These are phyloP conservation scores for Scenedesmus sp. DNA, from an alignment of 163 green algal species.

Conservation along the genomic window DNA sequence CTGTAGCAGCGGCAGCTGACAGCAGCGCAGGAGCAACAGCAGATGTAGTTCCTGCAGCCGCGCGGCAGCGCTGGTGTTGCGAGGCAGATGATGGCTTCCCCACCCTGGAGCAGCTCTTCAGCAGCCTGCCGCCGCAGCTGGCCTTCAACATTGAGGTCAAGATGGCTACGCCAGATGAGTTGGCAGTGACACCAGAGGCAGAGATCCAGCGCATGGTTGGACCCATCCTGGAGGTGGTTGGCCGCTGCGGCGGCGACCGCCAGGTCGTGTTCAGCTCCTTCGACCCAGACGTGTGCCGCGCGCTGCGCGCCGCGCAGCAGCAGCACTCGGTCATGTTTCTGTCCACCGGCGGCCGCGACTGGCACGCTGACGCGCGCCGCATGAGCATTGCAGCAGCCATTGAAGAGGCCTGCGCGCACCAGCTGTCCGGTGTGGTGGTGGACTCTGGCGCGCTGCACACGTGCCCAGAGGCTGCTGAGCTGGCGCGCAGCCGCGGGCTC, in stretches of 20 bases:
- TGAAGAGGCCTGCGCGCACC: slow-evolving; percentile 58
- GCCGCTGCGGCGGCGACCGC: slow-evolving; percentile 41
- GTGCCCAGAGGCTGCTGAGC: slow-evolving; percentile 52
- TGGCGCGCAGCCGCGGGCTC: slow-evolving; percentile 53
- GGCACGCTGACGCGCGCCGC: slow-evolving; percentile 76
- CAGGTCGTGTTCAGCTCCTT: slow-evolving; percentile 84
- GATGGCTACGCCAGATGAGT: slow-evolving; percentile 75
- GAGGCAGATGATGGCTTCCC: slow-evolving; percentile 76
- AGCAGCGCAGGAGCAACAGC: not conserved
- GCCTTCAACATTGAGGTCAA: slow-evolving; percentile 92
- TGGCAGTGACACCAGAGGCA: slow-evolving; percentile 63
- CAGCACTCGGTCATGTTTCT: slow-evolving; percentile 80
- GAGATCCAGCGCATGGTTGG: slow-evolving; percentile 79
- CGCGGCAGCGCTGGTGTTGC: slow-evolving; percentile 55
- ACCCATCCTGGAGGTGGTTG: slow-evolving; percentile 71
- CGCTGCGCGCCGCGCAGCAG: slow-evolving; percentile 60
- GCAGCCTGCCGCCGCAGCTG: slow-evolving; percentile 63
- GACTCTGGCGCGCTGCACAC: slow-evolving; percentile 32
- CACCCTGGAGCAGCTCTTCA: slow-evolving; percentile 79
- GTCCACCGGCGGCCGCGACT: slow-evolving; percentile 69
- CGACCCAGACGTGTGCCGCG: slow-evolving; percentile 85
- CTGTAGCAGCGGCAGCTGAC: not conserved
- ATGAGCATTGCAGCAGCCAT: slow-evolving; percentile 77
- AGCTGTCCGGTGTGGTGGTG: slow-evolving; percentile 69
- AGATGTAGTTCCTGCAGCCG: not conserved